Base-by-base conservation (phyloP, 495 filamentous ascomycete species). In the Elaphomyces granulatus region DNA sequence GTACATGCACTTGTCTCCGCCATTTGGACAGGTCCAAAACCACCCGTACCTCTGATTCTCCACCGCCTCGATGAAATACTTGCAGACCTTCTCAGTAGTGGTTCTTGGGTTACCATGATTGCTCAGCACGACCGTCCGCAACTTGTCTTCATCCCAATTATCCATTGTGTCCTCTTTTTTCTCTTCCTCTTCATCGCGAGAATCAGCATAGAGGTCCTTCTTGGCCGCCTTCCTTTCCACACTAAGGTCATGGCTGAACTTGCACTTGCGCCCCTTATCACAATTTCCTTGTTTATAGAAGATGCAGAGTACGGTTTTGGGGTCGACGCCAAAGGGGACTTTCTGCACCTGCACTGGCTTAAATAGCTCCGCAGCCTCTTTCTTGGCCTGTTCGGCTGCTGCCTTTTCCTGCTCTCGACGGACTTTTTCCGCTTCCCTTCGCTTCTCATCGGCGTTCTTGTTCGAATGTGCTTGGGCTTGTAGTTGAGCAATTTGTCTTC, bases 41-140 rank as follows among this genome's bases (percentile, higher is more conserved):
- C 90, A 99, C 46, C 90, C 90, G 50, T 99, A 99, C 64, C 95
- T 96, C 48, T 81, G 80, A 48, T 96, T 90, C 64, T 99, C 90
- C 38, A 99, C 87, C 2, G 90, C 90, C 43, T 92, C 85, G 59
- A 95, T 90, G 61, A 99, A 99, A 68, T 67, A 93, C 63, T 96
- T 99, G 81, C 90, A 99, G 42, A 96, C 87, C 60, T 94, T 99
- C 51, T 99, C 90, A 43, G 90, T 99, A 6, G 85, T 86, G 32
- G 88, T 94, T 50, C 80, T 74, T 39, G 90, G 90, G 66, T 99
- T 99, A 10, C 90, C 90, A 54, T 96, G 92, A 66, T 96, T 99
- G 52, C 81, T 88, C 52, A 87, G 47, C 23, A 99, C 81, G 34
- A 96, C 90, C 44, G 77, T 78, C 41, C 81, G 77, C 42, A 99